Evolutionary conservation across 1,139 yeast species (phyloP), one percentile per base, ranked within the genome.

Genomic region (Keqinozyma sinolaborantium): DNA sequence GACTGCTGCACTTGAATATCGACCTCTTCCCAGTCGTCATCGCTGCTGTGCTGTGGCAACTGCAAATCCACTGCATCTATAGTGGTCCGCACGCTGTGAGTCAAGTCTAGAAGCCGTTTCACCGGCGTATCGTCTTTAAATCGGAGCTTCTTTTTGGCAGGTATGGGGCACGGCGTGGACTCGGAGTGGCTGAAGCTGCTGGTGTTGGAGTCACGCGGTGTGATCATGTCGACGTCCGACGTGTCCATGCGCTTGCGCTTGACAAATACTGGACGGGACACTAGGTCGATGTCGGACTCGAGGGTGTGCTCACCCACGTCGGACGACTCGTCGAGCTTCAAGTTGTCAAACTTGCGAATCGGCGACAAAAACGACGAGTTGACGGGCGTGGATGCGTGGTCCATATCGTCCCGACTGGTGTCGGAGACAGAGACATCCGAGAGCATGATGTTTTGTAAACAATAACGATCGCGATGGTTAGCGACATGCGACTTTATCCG

Each of bases 121-220:
- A 37, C 32, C 6, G 48, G 50, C 2, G 48, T 44, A 13, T 26
- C 24, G 18, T 37, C 38, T 33, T 47, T 56, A 23, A 54, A 56
- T 35, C 53, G 53, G 25, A 58, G 40, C 33, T 49, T 54, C 44
- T 58, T 59, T 29, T 63, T 45, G 14, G 53, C 46, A 9, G 64
- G 63, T 19, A 55, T 56, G 5, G 66, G 66, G 39, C 66, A 60
- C 4, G 66, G 66, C 2, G 66, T 60, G 2, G 64, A 53, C 38
- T 60, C 65, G 23, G 57, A 52, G 23, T 44, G 53, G 14, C 58
- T 43, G 28, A 54, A 57, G 31, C 60, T 56, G 8, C 14, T 33
- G 9, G 30, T 16, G 15, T 37, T 33, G 6, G 46, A 39, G 9
- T 41, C 35, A n/a, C 32, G 26, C 0, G 53, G 53, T 2, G 54